Evolutionary conservation across 1,139 yeast genomes (phyloP), one percentile per base, ranked within the genome.

Genomic region (Saccharomyces hybrid): DNA sequence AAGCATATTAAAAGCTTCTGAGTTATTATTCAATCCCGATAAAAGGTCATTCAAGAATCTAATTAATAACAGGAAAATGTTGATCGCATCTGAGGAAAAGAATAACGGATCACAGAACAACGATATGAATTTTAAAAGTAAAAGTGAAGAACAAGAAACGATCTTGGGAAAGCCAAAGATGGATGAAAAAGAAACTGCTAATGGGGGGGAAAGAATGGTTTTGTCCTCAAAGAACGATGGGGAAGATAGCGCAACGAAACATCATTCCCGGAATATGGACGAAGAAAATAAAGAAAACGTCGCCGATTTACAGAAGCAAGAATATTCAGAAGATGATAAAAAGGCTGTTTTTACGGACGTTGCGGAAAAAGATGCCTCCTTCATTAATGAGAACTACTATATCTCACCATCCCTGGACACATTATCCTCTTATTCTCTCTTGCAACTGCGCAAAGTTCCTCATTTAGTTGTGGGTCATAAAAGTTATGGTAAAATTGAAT

Each of bases 361-460:
- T 41, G 7, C 31, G 6, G 27, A 49, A 25, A 78, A 75, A 50
- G 77, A 75, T 49, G 75, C 75, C 48, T 68, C 75, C 44, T 75
- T 72, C 46, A 78, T 78, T 49, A 85, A 82, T 31, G 81, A 86
- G 50, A 96, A 93, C 2, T 95, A 91, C 71, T 93, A 96, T 90
- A 84, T 85, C 51, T 80, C 88, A 2, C 99, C 99, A 25, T 75
- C 90, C 3, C 66, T 85, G 49, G 78, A 82, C 6, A 83, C 83
- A 53, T 74, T 93, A 55, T 77, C 80, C 55, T 73, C 77, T 47
- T 77, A 80, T 77, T 70, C 89, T 0, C 74, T 87, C 49, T 73
- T 81, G 9, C 86, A 88, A 58, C 77, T 90, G 51, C 81, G 86
- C 55, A 66, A 79, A 11, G 84, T 93, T n/a, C 63, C 75, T 29